phyloP scores from a whole-genome alignment of 768 basidiomycete species.

The Leccinellum luteum region DNA sequence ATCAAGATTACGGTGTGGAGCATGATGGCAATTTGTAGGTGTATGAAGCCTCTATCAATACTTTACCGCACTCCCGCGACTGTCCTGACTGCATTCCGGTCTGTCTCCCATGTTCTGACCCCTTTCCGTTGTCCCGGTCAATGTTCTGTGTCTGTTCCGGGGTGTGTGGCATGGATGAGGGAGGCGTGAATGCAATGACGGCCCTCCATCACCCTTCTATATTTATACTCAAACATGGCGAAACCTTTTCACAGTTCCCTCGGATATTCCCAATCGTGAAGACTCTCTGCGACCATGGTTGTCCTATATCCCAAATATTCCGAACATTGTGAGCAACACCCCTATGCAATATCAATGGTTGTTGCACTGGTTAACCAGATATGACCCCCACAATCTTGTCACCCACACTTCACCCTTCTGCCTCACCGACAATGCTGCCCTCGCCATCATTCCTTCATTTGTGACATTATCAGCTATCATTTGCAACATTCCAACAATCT shows the following conservation, averaged over 20 bases:
- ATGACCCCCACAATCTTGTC: background rate
- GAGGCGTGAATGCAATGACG: no score
- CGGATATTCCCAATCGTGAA: background rate
- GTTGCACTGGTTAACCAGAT: background rate
- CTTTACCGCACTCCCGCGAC: no score
- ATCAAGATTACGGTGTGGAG: no score
- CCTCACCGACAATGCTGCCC: background rate
- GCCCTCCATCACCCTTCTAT: background rate
- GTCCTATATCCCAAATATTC: background rate
- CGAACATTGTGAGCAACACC: background rate
- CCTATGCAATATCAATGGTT: background rate
- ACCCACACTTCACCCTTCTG: background rate
- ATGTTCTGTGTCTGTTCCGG: no score
- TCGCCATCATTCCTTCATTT: background rate
- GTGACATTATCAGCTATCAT: background rate
- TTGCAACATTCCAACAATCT: background rate
- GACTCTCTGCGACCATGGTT: background rate
- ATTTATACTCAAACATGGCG: background rate
- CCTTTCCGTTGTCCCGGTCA: no score
- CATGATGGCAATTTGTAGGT: no score
- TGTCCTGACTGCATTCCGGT: no score
- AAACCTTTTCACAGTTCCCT: background rate
- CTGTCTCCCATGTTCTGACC: no score
- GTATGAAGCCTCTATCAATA: no score
- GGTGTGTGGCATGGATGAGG: no score